Conservation (phyloP, 108 stramenopile genomes). For the Skeletonema menzelii region DNA sequence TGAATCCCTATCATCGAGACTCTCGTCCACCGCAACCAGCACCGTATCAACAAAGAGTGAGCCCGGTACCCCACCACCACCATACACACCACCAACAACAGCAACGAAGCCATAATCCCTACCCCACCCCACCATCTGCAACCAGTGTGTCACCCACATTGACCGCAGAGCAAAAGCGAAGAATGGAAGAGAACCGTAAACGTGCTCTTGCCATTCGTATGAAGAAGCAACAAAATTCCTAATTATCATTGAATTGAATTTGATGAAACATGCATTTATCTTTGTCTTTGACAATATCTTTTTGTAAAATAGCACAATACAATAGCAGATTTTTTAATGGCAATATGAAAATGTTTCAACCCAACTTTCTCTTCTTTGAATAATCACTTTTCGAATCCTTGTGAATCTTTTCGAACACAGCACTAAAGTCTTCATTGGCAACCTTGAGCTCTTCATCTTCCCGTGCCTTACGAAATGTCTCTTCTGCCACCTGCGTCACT, state of each 20-base stretch:
- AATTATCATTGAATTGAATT: background rate
- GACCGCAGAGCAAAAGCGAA: conserved; percentile 37
- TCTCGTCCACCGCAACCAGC: background rate
- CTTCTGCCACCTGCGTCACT: conserved; percentile 73
- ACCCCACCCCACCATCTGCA: conserved; percentile 12
- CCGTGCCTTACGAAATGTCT: conserved; percentile 58
- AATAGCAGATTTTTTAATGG: too few species aligned
- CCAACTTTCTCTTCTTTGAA: conserved; percentile 61
- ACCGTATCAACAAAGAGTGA: conserved; percentile 1
- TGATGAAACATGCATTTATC: background rate
- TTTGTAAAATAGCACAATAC: background rate
- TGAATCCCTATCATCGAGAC: conserved; percentile 8
- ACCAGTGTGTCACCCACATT: conserved; percentile 18
- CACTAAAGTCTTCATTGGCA: conserved; percentile 81
- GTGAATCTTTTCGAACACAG: conserved; percentile 80
- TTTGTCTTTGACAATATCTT: background rate
- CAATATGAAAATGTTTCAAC: background rate
- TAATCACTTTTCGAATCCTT: conserved; percentile 68
- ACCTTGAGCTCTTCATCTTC: conserved; percentile 67
- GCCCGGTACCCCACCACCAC: background rate
- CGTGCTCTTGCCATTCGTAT: conserved; percentile 41
- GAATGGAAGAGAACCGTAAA: conserved; percentile 49
- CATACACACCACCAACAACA: background rate
- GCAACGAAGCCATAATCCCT: background rate
- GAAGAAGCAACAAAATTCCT: conserved; percentile 23